These are phyloP conservation scores for Brachypodium distachyon DNA, from an alignment of 202 grass and related monocot genomes.

Conservation along the genomic window DNA sequence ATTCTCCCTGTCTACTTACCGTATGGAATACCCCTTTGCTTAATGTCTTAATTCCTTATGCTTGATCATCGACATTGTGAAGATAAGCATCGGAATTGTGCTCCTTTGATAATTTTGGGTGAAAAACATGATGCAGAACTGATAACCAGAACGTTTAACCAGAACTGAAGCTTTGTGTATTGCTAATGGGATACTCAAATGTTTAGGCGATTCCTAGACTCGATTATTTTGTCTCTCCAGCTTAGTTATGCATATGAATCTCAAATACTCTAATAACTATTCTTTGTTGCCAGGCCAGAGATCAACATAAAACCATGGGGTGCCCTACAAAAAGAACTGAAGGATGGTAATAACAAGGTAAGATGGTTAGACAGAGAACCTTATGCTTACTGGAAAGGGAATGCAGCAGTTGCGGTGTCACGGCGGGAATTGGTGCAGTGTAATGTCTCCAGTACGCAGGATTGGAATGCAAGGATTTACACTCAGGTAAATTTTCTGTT, in stretches of 20 bases:
- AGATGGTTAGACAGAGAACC: conserved; percentile 62
- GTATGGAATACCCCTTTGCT: neutral
- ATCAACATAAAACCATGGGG: conserved; percentile 94
- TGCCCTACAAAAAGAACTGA: conserved; percentile 33
- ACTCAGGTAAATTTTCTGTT: conserved; percentile 35
- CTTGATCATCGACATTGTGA: neutral
- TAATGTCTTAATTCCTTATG: neutral
- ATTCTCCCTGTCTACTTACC: neutral
- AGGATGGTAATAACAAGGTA: conserved; percentile 40
- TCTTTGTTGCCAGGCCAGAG: conserved; percentile 53
- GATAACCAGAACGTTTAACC: neutral
- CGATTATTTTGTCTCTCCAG: neutral
- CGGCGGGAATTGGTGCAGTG: conserved; percentile 62
- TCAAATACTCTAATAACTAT: neutral
- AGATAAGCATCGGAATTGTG: neutral
- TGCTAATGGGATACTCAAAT: neutral
- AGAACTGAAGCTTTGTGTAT: no score
- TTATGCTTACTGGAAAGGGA: conserved; percentile 96
- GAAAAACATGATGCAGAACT: neutral
- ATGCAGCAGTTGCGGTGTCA: conserved; percentile 52
- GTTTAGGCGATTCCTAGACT: neutral
- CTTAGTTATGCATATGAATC: neutral
- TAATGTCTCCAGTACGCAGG: conserved; percentile 53
- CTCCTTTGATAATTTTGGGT: neutral
- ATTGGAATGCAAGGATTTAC: conserved; percentile 86